Percentiles rank a stretch among this genome's conserved stretches.
Evolutionary conservation across 116 monocot genomes (phyloP).

Genomic region (Trichopus zeylanicus): DNA sequence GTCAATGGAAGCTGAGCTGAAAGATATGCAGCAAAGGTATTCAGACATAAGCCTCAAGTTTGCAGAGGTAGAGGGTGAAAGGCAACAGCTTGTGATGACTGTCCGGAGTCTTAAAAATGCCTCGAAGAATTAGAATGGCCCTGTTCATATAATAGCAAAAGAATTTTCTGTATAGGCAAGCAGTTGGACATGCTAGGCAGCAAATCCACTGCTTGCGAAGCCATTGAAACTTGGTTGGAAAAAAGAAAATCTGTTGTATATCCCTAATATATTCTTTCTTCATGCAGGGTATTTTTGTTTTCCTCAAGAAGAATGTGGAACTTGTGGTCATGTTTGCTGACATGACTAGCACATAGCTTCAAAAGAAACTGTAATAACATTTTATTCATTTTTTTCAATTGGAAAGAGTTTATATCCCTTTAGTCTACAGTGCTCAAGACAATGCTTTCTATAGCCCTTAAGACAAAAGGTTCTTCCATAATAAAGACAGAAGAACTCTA

Average conservation of each 20-base stretch:
- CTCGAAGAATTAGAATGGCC: conserved; percentile 20
- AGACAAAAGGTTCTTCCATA: no score
- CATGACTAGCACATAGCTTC: background rate
- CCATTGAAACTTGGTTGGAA: background rate
- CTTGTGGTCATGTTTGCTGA: background rate
- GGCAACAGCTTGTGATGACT: conserved; percentile 90
- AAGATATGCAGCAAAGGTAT: conserved; percentile 87
- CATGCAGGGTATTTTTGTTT: conserved; percentile 1
- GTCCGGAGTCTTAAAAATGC: conserved; percentile 60
- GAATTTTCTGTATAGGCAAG: conserved; percentile 38
- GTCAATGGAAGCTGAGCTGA: conserved; percentile 66
- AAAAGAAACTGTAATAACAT: background rate
- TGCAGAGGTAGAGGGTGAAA: conserved; percentile 95
- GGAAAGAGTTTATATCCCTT: background rate
- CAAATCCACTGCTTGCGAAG: conserved; percentile 16
- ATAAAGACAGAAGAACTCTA: no score
- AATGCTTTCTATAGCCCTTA: no score
- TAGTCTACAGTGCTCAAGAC: no score
- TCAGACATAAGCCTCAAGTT: conserved; percentile 90
- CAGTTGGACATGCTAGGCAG: conserved; percentile 16
- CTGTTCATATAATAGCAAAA: background rate
- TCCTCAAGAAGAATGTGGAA: conserved; percentile 3
- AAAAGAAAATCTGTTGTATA: conserved; percentile 10
- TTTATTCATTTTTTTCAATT: background rate
- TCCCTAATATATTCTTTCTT: conserved; percentile 11